Conservation (phyloP, 768 basidiomycete genomes). For the Kwoniella sp. region DNA sequence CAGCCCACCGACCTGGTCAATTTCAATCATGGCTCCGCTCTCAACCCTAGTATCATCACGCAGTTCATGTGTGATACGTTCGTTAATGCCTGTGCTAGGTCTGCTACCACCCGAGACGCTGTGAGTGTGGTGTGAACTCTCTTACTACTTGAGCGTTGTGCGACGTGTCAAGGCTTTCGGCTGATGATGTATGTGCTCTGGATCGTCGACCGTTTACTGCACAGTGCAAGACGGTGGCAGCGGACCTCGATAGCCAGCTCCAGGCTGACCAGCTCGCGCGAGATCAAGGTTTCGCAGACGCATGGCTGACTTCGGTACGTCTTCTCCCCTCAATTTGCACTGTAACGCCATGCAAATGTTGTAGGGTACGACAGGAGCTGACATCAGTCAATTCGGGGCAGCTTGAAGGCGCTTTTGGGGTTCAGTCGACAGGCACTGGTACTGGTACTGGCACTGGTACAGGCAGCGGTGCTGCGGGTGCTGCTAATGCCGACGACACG, state of each 20-base stretch:
- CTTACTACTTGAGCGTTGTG: too few relatives aligned
- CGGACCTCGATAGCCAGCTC: slow-evolving; percentile 27
- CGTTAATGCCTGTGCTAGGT: slow-evolving; percentile 44
- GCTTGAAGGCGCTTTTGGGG: slow-evolving; percentile 39
- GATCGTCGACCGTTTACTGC: too few relatives aligned
- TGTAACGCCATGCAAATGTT: too few relatives aligned
- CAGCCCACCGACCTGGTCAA: slow-evolving; percentile 35
- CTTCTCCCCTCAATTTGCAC: background rate
- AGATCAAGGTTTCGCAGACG: slow-evolving; percentile 39
- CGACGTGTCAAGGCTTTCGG: too few relatives aligned
- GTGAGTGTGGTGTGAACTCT: background rate
- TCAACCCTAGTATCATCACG: slow-evolving; percentile 41
- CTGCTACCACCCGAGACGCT: slow-evolving; percentile 33
- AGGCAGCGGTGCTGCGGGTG: slow-evolving; percentile 13
- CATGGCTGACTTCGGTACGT: slow-evolving; percentile 39
- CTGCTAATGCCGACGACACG: slow-evolving; percentile 11
- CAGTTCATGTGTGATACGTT: slow-evolving; percentile 45
- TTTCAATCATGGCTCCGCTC: slow-evolving; percentile 42
- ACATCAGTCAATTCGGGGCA: background rate
- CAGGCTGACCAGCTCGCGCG: slow-evolving; percentile 20
- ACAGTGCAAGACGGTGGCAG: slow-evolving; percentile 34
- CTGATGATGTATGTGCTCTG: too few relatives aligned
- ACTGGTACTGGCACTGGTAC: slow-evolving; percentile 10
- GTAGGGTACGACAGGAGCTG: slow-evolving; percentile 7
- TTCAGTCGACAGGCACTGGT: slow-evolving; percentile 27